phyloP scores from a whole-genome alignment of 768 basidiomycete species.

The Lentinula boryana region DNA sequence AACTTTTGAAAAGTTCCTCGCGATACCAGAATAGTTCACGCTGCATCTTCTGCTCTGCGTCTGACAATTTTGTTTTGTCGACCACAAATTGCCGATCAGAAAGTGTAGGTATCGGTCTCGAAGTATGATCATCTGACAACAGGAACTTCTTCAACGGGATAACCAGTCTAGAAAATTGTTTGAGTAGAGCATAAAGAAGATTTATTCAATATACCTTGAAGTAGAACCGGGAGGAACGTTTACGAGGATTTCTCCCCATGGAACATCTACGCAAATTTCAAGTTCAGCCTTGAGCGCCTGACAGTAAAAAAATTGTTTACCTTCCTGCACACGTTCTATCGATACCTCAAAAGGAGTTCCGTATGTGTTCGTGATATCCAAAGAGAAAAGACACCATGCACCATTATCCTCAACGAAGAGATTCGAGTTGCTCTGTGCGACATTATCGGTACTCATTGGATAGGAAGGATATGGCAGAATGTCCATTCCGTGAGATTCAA shows the following conservation, averaged over 20 bases:
- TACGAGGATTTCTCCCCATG: constrained; percentile 38
- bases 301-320: constrained; percentile 22
- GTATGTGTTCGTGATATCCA: constrained; percentile 91
- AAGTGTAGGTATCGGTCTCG: constrained; percentile 73
- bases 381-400: constrained; percentile 80
- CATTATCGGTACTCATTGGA: constrained; percentile 13
- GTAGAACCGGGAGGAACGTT: constrained; percentile 87
- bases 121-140: constrained; percentile 51
- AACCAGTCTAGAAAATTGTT: constrained; percentile 38
- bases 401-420: constrained; percentile 42
- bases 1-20: constrained; percentile 70
- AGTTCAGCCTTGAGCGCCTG: not conserved
- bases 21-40: constrained; percentile 94
- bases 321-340: constrained; percentile 62
- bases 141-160: constrained; percentile 69
- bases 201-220: constrained; percentile 44
- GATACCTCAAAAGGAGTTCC: constrained; percentile 87
- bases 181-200: not conserved
- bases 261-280: constrained; percentile 25
- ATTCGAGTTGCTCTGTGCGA: constrained; percentile 17
- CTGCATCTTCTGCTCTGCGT: constrained; percentile 54
- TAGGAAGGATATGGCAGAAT: constrained; percentile 57
- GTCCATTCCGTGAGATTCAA: constrained; percentile 83
- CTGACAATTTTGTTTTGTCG: constrained; percentile 58
- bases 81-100: constrained; percentile 91